Base-by-base conservation (phyloP, 768 basidiomycete genomes). In the Phanerochaete sordida region DNA sequence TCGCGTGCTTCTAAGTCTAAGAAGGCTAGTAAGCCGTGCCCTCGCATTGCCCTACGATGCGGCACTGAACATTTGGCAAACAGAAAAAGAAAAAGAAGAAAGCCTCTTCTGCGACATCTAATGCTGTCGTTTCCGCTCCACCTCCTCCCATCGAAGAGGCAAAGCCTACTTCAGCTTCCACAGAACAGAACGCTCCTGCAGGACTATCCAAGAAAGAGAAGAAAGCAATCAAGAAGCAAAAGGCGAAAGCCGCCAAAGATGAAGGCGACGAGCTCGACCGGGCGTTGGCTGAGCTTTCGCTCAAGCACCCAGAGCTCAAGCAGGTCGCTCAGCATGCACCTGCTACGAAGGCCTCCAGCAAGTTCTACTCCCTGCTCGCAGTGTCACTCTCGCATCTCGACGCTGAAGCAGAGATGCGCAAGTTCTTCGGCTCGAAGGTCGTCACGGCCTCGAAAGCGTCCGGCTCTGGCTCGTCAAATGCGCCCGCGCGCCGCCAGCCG, bases 371-470 rank as follows among this genome's bases (percentile, higher is more conserved):
- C 49, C 82, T 97, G 1, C 79, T 96, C 21, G 77, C 90, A 0
- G 87, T 96, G n/a, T 93, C 91, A 0, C 77, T 88, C 1, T 77
- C 87, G 43, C 81, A 93, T 65, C 84, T 99, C 16, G 94, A 98
- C 63, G 80, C 87, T 12, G 94, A 96, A 60, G 88, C 89, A 0
- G 97, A 99, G 70, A 83, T 98, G 74, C 86, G 90, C 57, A 88
- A 86, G 63, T 96, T 98, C 80, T 99, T 99, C 69, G 96, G 96
- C 1, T 83, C 91, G 21, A 91, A 88, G 67, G 95, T 97, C 59
- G 83, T 98, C 9, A 77, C 79, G n/a, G 84, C 88, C 1, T 80
- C 79, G 28, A 84, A 83, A 71, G 71, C 73, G 21, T 64, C 73
- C 13, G 65, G 76, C 1, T 61, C 73, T 1, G 66, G 71, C 15